These are phyloP conservation scores for Naegleria fowleri DNA, from an alignment of 208 protist species.

Conservation along the genomic window DNA sequence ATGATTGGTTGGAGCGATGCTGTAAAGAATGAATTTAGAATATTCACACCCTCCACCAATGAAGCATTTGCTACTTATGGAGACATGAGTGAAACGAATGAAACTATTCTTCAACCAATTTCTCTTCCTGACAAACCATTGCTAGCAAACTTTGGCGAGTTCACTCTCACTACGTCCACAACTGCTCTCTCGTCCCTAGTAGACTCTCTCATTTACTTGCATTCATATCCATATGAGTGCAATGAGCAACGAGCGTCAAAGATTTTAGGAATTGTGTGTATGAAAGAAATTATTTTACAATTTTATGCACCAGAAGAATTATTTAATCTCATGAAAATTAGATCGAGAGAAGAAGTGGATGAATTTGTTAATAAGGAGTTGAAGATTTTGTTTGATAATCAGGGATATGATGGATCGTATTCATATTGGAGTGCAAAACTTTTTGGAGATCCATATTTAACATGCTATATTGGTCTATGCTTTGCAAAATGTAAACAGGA, in stretches of 20 bases:
- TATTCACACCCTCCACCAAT: constrained; percentile 23
- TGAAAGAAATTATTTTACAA: neutral
- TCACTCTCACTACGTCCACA: neutral
- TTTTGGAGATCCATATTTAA: neutral
- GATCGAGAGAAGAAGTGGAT: neutral
- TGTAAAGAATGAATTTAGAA: neutral
- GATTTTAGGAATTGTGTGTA: neutral
- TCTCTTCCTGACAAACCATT: constrained; percentile 12
- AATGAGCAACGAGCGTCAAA: neutral
- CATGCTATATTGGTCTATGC: neutral
- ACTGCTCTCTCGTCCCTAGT: constrained; percentile 30
- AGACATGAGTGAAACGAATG: neutral
- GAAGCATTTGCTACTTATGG: constrained; percentile 41
- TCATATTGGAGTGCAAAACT: neutral
- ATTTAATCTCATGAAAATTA: neutral
- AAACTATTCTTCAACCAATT: neutral
- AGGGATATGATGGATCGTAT: neutral
- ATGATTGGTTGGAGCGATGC: constrained; percentile 21
- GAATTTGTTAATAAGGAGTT: neutral
- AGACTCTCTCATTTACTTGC: constrained; percentile 36
- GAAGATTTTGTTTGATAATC: neutral
- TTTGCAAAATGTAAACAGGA: neutral
- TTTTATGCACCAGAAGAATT: neutral
- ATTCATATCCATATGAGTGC: constrained; percentile 32
- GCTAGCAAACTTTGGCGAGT: constrained; percentile 27